Evolutionary conservation across 495 filamentous ascomycete species (phyloP), one percentile per base, ranked within the genome.

Genomic region (Paragyromitra xinjiangensis): DNA sequence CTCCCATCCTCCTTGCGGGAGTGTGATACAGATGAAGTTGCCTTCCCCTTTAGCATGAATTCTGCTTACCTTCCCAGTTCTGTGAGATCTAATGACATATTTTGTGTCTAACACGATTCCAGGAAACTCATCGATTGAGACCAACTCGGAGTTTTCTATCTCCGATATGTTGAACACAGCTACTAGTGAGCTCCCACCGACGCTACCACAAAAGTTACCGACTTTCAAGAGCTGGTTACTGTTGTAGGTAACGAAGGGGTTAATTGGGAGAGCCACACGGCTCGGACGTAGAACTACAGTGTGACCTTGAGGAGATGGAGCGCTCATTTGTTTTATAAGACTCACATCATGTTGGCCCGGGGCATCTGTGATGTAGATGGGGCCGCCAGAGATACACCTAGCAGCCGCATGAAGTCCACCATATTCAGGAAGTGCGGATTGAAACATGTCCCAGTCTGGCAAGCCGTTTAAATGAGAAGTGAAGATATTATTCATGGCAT

Each of bases 401-500:
- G 93, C 94, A 11, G 95, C 94, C 39, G 92, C 95, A 66, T 99
- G 95, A 84, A 94, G 95, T 0, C 87, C 87, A 1, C 90, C 90
- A 78, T 92, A 95, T 1, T 88, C 85, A 80, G 95, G 92, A 16
- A 84, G 83, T 34, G 85, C 85, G 1, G 95, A 97, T 82, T 99
- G 95, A 83, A 99, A 99, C 95, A 99, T 98, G 83, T 98, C 95
- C 95, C 95, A 99, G 83, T 99, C 95, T 39, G 81, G 81, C 14
- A 93, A 77, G n/a, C 88, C 88, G 71, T 93, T 92, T 7, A 93
- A 83, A 74, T 91, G 88, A 11, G 89, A 86, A 12, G 94, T 95
- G 22, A 97, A 86, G 14, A 97, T 87, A n/a, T 91, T 85, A 82
- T 96, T 98, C 83, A 98, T 92, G 1, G 95, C 93, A 81, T 98